phyloP scores from a whole-genome alignment of 768 basidiomycete species.

The Psilocybe tampanensis region DNA sequence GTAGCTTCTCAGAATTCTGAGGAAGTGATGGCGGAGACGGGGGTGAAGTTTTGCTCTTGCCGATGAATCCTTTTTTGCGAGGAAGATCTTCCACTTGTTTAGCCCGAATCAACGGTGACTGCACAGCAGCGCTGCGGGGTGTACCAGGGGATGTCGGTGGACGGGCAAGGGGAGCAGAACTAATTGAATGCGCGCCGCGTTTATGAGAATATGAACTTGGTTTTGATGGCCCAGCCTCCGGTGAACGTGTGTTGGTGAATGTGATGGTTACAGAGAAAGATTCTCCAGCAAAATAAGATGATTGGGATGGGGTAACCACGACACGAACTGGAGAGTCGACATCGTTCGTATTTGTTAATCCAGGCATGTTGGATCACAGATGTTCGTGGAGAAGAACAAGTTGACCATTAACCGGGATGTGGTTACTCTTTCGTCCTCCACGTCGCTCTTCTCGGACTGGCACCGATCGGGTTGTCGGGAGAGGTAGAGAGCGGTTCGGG shows the following conservation, averaged over 20 bases:
- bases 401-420: constrained; percentile 2
- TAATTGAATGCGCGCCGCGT: constrained; percentile 79
- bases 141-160: constrained; percentile 84
- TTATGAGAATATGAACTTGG: constrained; percentile 49
- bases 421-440: constrained; percentile 11
- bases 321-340: constrained; percentile 62
- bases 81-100: constrained; percentile 32
- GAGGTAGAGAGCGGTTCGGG: constrained; percentile 11
- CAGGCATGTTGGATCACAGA: constrained; percentile 12
- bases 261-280: constrained; percentile 82
- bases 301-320: constrained; percentile 76
- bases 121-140: constrained; percentile 35
- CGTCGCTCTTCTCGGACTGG: constrained; percentile 10
- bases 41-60: constrained; percentile 35
- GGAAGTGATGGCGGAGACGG: background rate
- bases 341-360: constrained; percentile 22
- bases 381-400: background rate
- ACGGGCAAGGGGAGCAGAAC: constrained; percentile 77
- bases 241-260: constrained; percentile 79
- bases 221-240: constrained; percentile 40
- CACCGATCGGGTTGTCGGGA: constrained; percentile 17
- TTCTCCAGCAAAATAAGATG: constrained; percentile 94
- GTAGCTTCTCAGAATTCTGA: constrained; percentile 36
- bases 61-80: constrained; percentile 58
- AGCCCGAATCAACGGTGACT: constrained; percentile 19